Conservation (phyloP, 1,284 basidiomycete species). For the Sporisorium iseilematis-ciliati region DNA sequence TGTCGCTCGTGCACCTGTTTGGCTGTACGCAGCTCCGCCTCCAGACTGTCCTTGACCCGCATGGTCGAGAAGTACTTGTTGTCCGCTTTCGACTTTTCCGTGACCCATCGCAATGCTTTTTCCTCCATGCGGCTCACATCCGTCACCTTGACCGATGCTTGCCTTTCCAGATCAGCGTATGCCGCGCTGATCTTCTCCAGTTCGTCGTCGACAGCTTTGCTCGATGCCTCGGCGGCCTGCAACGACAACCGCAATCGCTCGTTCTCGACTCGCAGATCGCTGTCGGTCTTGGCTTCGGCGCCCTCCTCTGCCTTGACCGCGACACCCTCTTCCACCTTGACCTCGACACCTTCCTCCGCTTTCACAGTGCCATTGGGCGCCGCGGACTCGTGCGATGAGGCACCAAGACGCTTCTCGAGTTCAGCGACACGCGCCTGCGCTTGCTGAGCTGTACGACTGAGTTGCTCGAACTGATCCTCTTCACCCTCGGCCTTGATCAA, state of each 20-base stretch:
- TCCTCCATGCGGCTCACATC: slow-evolving; percentile 84
- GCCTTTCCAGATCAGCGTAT: slow-evolving; percentile 87
- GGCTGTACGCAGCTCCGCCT: slow-evolving; percentile 80
- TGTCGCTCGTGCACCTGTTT: slow-evolving; percentile 81
- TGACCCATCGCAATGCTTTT: slow-evolving; percentile 73
- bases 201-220: slow-evolving; percentile 77
- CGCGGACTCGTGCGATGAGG: slow-evolving; percentile 1
- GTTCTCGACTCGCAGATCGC: slow-evolving; percentile 73
- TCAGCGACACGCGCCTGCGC: slow-evolving; percentile 46
- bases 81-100: slow-evolving; percentile 87
- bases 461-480: slow-evolving; percentile 40
- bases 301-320: slow-evolving; percentile 14
- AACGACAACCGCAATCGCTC: slow-evolving; percentile 72
- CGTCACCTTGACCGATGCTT: slow-evolving; percentile 85
- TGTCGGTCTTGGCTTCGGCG: slow-evolving; percentile 9
- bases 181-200: slow-evolving; percentile 86
- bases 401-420: slow-evolving; percentile 32
- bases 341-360: slow-evolving; percentile 1
- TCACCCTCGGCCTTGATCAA: slow-evolving; percentile 73
- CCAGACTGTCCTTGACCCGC: slow-evolving; percentile 86
- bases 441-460: slow-evolving; percentile 30
- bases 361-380: slow-evolving; percentile 23
- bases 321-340: slow-evolving; percentile 10
- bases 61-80: slow-evolving; percentile 94
- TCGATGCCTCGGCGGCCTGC: slow-evolving; percentile 59